A percentile compares a stretch with the other conserved stretches of the same genome.
These are phyloP conservation scores for Handroanthus guayacan DNA, from an alignment of 257 asterid genomes.

Conservation along the genomic window DNA sequence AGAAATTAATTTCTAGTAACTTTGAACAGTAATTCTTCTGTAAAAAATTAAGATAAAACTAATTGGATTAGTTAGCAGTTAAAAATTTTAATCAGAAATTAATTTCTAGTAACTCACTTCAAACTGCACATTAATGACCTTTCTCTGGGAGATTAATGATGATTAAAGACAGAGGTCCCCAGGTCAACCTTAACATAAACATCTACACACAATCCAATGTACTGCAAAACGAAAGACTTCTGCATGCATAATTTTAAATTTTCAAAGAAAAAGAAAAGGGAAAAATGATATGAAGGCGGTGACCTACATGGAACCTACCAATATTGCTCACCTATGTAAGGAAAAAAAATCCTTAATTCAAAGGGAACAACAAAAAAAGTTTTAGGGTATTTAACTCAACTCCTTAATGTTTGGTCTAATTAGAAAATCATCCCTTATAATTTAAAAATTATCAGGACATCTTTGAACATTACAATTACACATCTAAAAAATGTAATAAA, in stretches of 20 bases:
- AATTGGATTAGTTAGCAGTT: conserved; percentile 34
- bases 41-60: conserved; percentile 9
- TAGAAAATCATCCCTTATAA: no score
- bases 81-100: conserved; percentile 34
- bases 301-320: conserved; percentile 61
- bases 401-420: no score
- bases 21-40: conserved; percentile 20
- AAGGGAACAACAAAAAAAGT: conserved; percentile 13
- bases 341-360: conserved; percentile 28
- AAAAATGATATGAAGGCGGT: conserved; percentile 38
- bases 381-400: no score
- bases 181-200: conserved; percentile 6
- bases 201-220: conserved; percentile 41
- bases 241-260: neutral
- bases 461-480: no score
- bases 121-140: conserved; percentile 39
- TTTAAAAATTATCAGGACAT: no score
- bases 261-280: neutral
- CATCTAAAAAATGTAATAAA: no score
- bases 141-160: conserved; percentile 22
- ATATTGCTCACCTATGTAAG: conserved; percentile 53
- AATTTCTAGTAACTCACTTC: conserved; percentile 28
- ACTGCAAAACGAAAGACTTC: neutral
- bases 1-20: conserved; percentile 32
- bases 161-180: conserved; percentile 27